Evolutionary conservation across 139 green algal genomes (phyloP), one percentile per base, ranked within the genome.

Genomic region (Chlorella sp.): DNA sequence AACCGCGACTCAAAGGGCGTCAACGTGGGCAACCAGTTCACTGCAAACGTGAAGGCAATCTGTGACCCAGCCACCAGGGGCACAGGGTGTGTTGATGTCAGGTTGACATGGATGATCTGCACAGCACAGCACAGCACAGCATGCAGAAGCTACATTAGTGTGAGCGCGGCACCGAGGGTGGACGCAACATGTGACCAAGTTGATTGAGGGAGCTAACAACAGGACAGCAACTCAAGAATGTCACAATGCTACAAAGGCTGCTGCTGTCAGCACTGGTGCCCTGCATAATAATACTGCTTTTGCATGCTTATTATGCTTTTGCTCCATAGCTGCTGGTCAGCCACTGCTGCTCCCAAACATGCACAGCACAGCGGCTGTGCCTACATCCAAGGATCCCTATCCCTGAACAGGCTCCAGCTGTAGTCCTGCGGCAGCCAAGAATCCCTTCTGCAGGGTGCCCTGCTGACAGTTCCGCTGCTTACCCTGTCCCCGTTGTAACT

Each of bases 21-120:
- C 51, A 72, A 64, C 2, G 87, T 92, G 22, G 77, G 69, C 27
- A 81, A 35, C 94, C 93, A 99, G 49, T 81, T 87, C 24, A 98
- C 91, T 3, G 73, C 81, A 82, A 94, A 97, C 0, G 88, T 95
- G 85, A 98, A 98, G 49, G 87, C 83, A 23, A 98, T 72, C 14
- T 75, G 77, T 1, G 78, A 74, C 27, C 91, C 90, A 1, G 76
- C 14, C 10, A 35, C 73, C 1, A 98, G 50, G n/a, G 85, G 73
- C 71, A 87, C 70, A 2, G 90, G 87, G 30, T 84, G 79, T 59
- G 92, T 88, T 22, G 81, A 87, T 4, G 93, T 97, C 59, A 99
- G 80, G 84, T 98, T 98, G 27, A 98, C 92, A 64, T 97, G 87
- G 67, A 99, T 97, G 78, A 98, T 94, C 91, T 94, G 89, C 32